A percentile compares a stretch with the other conserved stretches of the same genome.
Conservation (phyloP, 2,329 filamentous ascomycete genomes). For the Sphaceloma murrayae region DNA sequence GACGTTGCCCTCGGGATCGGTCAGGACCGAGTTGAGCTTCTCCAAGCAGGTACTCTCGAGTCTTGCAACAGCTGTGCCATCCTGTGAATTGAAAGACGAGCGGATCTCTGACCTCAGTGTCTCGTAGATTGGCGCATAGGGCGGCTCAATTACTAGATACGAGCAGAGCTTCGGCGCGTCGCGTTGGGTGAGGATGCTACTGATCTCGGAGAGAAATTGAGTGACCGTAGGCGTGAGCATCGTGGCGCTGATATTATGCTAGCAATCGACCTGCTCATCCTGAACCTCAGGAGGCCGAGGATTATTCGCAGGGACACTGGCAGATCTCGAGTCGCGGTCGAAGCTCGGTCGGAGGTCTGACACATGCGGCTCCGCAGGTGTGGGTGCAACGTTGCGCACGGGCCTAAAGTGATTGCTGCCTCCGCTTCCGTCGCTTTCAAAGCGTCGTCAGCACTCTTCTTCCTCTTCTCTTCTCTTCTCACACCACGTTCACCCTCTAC, state of each 20-base stretch:
- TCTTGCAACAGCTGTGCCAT: constrained; percentile 36
- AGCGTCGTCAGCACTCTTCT: too few relatives aligned
- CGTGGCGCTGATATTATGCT: neutral
- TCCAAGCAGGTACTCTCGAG: constrained; percentile 43
- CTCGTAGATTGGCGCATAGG: constrained; percentile 56
- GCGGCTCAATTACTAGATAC: constrained; percentile 67
- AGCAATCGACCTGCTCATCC: too few relatives aligned
- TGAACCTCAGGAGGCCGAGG: too few relatives aligned
- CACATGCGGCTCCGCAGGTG: too few relatives aligned
- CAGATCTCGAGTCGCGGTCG: too few relatives aligned
- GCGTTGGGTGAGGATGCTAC: constrained; percentile 50
- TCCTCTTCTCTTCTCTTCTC: too few relatives aligned
- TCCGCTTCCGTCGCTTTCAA: too few relatives aligned
- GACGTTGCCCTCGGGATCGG: constrained; percentile 45
- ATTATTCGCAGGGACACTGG: too few relatives aligned
- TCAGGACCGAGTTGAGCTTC: constrained; percentile 13
- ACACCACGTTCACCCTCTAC: too few relatives aligned
- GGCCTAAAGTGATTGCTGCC: too few relatives aligned
- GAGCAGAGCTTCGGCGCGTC: constrained; percentile 57
- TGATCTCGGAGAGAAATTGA: constrained; percentile 59
- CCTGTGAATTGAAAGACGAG: constrained; percentile 41
- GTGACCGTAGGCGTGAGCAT: constrained; percentile 52
- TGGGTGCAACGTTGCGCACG: too few relatives aligned
- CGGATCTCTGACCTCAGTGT: constrained; percentile 60
- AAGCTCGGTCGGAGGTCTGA: too few relatives aligned